phyloP scores from a whole-genome alignment of 176 grass and related monocot species.

The Zizania latifolia region DNA sequence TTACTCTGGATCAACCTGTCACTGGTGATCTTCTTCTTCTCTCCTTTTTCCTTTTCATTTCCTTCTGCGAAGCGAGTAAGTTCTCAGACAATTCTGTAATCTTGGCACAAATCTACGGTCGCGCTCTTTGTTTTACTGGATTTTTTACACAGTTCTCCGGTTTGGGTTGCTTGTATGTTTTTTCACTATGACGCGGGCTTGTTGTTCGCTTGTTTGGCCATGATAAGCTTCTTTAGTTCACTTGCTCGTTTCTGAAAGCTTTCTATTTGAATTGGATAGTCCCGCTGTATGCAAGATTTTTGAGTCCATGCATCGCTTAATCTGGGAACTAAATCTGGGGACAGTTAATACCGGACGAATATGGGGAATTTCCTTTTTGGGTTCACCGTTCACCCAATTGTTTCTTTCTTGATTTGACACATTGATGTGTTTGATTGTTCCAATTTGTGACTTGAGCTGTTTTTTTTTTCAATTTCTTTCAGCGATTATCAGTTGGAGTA shows the following conservation, averaged over 20 bases:
- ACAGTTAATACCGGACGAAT: neutral
- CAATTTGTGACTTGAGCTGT: neutral
- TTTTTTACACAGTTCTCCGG: neutral
- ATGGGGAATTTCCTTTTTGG: neutral
- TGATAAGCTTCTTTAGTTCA: conserved; percentile 1
- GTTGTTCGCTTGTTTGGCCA: neutral
- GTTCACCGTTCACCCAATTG: neutral
- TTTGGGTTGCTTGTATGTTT: neutral
- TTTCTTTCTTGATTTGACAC: conserved; percentile 2
- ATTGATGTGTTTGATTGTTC: neutral
- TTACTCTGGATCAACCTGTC: conserved; percentile 30
- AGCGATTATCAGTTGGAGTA: conserved; percentile 40
- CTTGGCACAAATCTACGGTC: neutral
- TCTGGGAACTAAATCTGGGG: conserved; percentile 21
- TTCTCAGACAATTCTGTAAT: neutral
- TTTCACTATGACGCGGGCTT: neutral
- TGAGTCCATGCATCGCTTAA: neutral
- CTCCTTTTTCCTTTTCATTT: neutral
- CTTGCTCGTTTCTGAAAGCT: neutral
- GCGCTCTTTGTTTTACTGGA: neutral
- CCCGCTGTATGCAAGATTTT: neutral
- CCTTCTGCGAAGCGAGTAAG: neutral
- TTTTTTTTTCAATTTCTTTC: conserved; percentile 19
- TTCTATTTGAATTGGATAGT: neutral
- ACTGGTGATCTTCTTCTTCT: neutral